Base-by-base conservation (phyloP, 2,329 filamentous ascomycete genomes). In the Talaromyces sp. region DNA sequence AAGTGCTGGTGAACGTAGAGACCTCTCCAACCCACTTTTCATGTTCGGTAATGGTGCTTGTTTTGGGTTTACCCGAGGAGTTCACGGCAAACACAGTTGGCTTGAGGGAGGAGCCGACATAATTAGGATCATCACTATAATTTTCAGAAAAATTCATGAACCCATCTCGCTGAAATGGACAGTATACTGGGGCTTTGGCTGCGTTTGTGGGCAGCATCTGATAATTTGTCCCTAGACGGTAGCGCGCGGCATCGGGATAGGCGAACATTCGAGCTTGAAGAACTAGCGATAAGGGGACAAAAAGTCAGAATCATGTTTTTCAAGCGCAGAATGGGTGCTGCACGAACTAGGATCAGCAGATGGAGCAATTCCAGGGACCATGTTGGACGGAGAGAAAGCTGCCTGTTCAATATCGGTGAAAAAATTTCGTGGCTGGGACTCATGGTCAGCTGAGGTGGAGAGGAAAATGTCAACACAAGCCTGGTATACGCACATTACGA, bases 341-440 rank as follows among this genome's bases (percentile, higher is more conserved):
- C 16, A 54, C 27, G 14, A 33, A 75, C 74, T 83, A 77, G 86
- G 85, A 70, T 91, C 88, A 7, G 86, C 84, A 0, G 85, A 85
- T 0, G 86, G 83, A 61, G 84, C 87, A 56, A 88, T 81, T 1
- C 88, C 88, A 0, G 87, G 87, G 0, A 89, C 85, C 73, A 90
- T 78, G 66, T 84, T 87, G 0, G 84, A 84, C 0, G 88, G 88
- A 0, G 85, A 87, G 71, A 90, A 91, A 0, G 86, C 85, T 0
- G 85, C 84, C 75, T 90, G 87, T 74, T 91, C 88, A 56, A 89
- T 84, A 70, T 90, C 87, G 47, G 82, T 78, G 69, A 89, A 88
- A 76, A 88, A 90, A 73, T 90, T 89, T 56, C 80, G 73, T 1
- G 82, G 72, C 73, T 75, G 37, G 6, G 4, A n/a, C 22, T 61